phyloP scores from a whole-genome alignment of 306 rosid genomes.

The Coriaria nepalensis region DNA sequence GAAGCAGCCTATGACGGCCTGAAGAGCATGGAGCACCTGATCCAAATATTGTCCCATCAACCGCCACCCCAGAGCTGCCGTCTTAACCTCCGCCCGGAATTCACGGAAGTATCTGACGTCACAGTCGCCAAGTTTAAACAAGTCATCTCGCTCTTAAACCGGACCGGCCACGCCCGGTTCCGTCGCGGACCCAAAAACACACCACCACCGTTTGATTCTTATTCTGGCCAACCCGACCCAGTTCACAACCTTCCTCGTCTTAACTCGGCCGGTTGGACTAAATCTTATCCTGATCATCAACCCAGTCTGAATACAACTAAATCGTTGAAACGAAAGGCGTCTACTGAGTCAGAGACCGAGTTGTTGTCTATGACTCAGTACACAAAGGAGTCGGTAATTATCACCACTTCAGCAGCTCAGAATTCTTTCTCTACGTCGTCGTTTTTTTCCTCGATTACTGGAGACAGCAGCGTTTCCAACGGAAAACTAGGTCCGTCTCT shows the following conservation, averaged over 20 bases:
- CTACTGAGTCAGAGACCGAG: conserved; percentile 4
- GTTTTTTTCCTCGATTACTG: conserved; percentile 49
- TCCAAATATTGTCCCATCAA: conserved; percentile 34
- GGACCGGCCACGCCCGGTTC: conserved; percentile 83
- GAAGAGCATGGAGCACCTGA: conserved; percentile 60
- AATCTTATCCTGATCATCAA: background rate
- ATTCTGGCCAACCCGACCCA: too few species aligned
- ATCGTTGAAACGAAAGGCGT: background rate
- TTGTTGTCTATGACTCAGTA: conserved; percentile 3
- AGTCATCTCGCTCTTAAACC: conserved; percentile 45
- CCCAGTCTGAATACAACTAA: background rate
- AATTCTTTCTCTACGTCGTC: conserved; percentile 50
- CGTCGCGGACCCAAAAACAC: conserved; percentile 50
- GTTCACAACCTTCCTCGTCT: background rate
- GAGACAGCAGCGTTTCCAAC: conserved; percentile 67
- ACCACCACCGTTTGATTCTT: background rate
- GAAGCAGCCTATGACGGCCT: conserved; percentile 61
- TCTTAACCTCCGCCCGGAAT: conserved; percentile 23
- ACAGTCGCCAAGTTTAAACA: conserved; percentile 63
- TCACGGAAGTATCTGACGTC: conserved; percentile 47
- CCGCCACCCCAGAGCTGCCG: background rate
- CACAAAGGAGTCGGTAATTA: conserved; percentile 9
- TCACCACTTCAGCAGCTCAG: conserved; percentile 29
- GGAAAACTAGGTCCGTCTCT: conserved; percentile 34
- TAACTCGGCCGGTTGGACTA: background rate